phyloP scores from a whole-genome alignment of 2,329 filamentous ascomycete species.

The Penicillium expansum region DNA sequence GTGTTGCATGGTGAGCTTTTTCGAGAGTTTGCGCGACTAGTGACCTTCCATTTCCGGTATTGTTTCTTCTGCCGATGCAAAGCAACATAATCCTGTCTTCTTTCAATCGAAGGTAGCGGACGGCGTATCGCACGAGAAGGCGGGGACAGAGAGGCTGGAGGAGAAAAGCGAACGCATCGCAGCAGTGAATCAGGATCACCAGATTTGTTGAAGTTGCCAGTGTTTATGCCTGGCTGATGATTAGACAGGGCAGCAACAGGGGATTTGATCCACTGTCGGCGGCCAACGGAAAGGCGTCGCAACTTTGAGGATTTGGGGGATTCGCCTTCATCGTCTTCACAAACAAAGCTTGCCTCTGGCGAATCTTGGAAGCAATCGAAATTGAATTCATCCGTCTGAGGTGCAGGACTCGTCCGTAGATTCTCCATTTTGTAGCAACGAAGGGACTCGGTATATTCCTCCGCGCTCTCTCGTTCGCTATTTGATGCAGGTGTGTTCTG shows the following conservation, averaged over 20 bases:
- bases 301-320: not conserved
- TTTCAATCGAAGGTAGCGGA: conserved; percentile 14
- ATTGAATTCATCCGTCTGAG: conserved; percentile 4
- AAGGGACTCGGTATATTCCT: not conserved
- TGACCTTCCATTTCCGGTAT: conserved; percentile 16
- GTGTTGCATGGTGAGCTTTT: conserved; percentile 13
- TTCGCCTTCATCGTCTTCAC: not conserved
- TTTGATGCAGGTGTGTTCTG: conserved; percentile 21
- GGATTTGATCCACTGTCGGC: not conserved
- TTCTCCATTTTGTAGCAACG: conserved; percentile 3
- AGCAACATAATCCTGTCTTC: conserved; percentile 14
- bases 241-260: not conserved
- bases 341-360: not conserved
- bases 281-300: conserved; percentile 5
- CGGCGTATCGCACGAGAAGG: not conserved
- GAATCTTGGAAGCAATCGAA: conserved; percentile 15
- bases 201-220: not conserved
- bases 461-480: conserved; percentile 6
- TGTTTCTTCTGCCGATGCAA: conserved; percentile 17
- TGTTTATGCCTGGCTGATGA: not conserved
- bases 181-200: not conserved
- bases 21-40: conserved; percentile 4
- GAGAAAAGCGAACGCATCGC: conserved; percentile 16
- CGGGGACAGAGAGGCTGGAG: not conserved
- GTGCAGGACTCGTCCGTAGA: conserved; percentile 5